A percentile compares a stretch with the other conserved stretches of the same genome.
Conservation (phyloP, 805 yeast genomes). For the Huiozyma sinensis region DNA sequence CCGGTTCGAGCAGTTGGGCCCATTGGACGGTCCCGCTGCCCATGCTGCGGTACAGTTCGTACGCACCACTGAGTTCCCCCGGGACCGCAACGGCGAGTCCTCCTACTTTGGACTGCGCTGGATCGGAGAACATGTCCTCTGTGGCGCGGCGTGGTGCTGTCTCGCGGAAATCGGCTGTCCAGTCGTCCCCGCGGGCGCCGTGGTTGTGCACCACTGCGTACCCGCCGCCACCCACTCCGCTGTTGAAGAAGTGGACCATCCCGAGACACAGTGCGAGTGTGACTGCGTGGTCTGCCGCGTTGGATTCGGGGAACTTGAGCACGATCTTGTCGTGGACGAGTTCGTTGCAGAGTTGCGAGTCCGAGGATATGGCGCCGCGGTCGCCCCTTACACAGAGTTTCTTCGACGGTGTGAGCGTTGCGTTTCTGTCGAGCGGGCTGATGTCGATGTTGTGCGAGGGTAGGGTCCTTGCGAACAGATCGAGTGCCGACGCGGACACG, state of each 20-base stretch:
- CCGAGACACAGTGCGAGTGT: constrained; percentile 87
- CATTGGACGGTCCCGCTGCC: constrained; percentile 67
- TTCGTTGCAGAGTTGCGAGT: constrained; percentile 27
- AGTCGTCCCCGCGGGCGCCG: constrained; percentile 27
- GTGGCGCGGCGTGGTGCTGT: constrained; percentile 61
- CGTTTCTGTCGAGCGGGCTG: constrained; percentile 28
- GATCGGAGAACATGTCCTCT: constrained; percentile 50
- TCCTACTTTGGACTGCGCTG: constrained; percentile 52
- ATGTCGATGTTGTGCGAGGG: constrained; percentile 31
- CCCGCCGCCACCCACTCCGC: constrained; percentile 93
- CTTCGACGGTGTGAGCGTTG: constrained; percentile 28
- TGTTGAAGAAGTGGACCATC: constrained; percentile 64
- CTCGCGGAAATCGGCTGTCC: constrained; percentile 74
- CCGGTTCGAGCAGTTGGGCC: constrained; percentile 67
- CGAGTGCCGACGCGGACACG: background rate
- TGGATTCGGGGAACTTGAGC: constrained; percentile 36
- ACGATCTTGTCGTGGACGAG: constrained; percentile 21
- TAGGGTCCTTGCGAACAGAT: background rate
- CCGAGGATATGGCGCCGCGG: constrained; percentile 29
- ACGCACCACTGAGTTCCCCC: constrained; percentile 83
- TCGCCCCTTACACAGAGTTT: constrained; percentile 15
- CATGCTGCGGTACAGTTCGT: constrained; percentile 44
- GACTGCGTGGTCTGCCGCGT: constrained; percentile 90
- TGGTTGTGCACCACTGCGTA: constrained; percentile 35
- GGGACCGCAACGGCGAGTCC: constrained; percentile 88